Evolutionary conservation across 345 rosid genomes (phyloP), one percentile per base, ranked within the genome.

Genomic region (Murraya koenigii): DNA sequence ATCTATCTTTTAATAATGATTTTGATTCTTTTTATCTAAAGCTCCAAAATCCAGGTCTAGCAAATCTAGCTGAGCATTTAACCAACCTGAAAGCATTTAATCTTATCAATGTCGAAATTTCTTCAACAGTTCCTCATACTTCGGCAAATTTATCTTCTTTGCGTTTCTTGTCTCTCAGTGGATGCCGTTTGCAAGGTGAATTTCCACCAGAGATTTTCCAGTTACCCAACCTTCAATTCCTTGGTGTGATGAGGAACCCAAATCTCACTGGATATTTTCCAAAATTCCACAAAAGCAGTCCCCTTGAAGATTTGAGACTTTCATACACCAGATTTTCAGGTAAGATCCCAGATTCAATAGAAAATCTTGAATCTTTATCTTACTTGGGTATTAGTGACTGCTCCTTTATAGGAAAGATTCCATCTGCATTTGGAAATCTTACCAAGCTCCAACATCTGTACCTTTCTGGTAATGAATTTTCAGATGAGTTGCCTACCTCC

Each of bases 181-280:
- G 7, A 15, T 49, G 55, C 22, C 0, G 1, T 49, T 49, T 49
- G 55, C 55, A 49, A 15, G 55, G 55, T 17, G 55, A 49, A 49
- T 49, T 49, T 49, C 22, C 55, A 7, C 55, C 0, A 49, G 55
- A 17, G 22, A 49, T 49, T 4, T 49, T 49, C 22, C 55, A 15
- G 0, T 49, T 49, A 49, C 55, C 55, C 55, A 49, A 49, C 55
- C 55, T 49, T 17, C 0, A 49, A 3, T 49, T 17, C 1, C 55
- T 49, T 15, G 55, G 0, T 4, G 0, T 49, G 55, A 0, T 17
- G 55, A 0, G 0, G 0, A 49, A 49, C 0, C 0, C 0, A 17
- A 0, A 49, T 49, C 55, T 49, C 0, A 49, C 55, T 5, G 55
- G 55, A 49, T 49, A 15, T 49, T 49, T 49, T 1, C 55, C 55